Evolutionary conservation across 257 asterid genomes (phyloP).

Genomic region (Knoxia roxburghii): DNA sequence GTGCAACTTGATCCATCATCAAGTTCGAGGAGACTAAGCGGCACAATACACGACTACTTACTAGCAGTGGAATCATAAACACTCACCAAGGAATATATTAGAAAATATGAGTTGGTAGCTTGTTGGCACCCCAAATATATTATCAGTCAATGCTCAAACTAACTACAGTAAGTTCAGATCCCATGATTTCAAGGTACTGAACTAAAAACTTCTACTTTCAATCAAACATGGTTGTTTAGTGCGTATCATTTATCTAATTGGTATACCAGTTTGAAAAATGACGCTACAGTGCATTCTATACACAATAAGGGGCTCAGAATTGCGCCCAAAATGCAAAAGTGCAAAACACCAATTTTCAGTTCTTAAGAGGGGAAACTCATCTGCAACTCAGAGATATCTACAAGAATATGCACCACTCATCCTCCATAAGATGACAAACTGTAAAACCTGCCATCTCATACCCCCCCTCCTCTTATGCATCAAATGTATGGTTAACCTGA

Average conservation of each 20-base stretch:
- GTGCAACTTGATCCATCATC: no score
- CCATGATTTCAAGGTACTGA: neutral
- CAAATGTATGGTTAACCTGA: constrained; percentile 13
- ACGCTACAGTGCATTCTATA: constrained; percentile 27
- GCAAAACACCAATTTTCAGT: constrained; percentile 43
- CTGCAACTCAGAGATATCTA: constrained; percentile 76
- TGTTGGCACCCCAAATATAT: neutral
- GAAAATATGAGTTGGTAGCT: neutral
- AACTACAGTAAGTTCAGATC: constrained; percentile 1
- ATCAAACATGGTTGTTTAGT: neutral
- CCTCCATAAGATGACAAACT: constrained; percentile 20
- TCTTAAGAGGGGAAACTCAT: constrained; percentile 89
- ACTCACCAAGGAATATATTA: neutral
- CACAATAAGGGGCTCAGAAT: constrained; percentile 33
- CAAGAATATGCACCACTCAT: constrained; percentile 44
- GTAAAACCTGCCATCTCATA: neutral
- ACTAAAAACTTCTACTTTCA: constrained; percentile 2
- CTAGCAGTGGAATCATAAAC: neutral
- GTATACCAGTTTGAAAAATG: constrained; percentile 6
- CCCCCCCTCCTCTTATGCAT: neutral
- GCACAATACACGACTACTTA: no score
- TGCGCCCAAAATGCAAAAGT: constrained; percentile 20
- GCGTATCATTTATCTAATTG: constrained; percentile 6
- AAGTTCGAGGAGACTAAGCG: no score
- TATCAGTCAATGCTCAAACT: neutral